Evolutionary conservation across 805 yeast genomes (phyloP).

Genomic region (Teunomyces gatunensis): DNA sequence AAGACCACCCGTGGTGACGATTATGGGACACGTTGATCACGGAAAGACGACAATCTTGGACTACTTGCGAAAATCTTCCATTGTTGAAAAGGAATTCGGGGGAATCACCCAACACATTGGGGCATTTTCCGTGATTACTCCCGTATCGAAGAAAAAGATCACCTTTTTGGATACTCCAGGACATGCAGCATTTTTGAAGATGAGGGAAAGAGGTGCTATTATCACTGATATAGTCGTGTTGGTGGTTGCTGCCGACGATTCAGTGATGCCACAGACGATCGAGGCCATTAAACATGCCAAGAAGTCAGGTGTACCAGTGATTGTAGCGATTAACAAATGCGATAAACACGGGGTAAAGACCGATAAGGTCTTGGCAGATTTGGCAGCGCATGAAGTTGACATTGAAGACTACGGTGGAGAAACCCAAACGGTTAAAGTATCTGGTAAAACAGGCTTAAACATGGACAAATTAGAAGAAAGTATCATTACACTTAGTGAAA

Average conservation of each 20-base stretch:
- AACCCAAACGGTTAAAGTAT: slow-evolving; percentile 80
- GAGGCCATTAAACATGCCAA: slow-evolving; percentile 95
- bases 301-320: slow-evolving; percentile 73
- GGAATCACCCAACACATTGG: slow-evolving; percentile 99
- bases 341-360: slow-evolving; percentile 77
- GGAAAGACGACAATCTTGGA: slow-evolving; percentile 96
- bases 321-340: slow-evolving; percentile 91
- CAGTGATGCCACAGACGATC: slow-evolving; percentile 95
- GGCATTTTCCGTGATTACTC: slow-evolving; percentile 86
- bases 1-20: slow-evolving; percentile 92
- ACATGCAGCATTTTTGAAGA: slow-evolving; percentile 92
- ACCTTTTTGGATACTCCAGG: slow-evolving; percentile 98
- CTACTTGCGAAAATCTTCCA: slow-evolving; percentile 75
- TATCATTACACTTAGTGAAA: slow-evolving; percentile 77
- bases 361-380: slow-evolving; percentile 73
- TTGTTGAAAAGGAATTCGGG: slow-evolving; percentile 85
- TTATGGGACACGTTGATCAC: slow-evolving; percentile 99
- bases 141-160: slow-evolving; percentile 67
- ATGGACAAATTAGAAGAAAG: slow-evolving; percentile 91
- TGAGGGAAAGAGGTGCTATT: slow-evolving; percentile 95
- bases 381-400: slow-evolving; percentile 73
- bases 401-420: slow-evolving; percentile 96
- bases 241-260: slow-evolving; percentile 96
- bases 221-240: slow-evolving; percentile 88
- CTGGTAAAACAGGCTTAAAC: slow-evolving; percentile 86